A percentile compares a stretch with the other conserved stretches of the same genome.
phyloP scores from a whole-genome alignment of 2,329 filamentous ascomycete genomes.

The Penicillium sp. region DNA sequence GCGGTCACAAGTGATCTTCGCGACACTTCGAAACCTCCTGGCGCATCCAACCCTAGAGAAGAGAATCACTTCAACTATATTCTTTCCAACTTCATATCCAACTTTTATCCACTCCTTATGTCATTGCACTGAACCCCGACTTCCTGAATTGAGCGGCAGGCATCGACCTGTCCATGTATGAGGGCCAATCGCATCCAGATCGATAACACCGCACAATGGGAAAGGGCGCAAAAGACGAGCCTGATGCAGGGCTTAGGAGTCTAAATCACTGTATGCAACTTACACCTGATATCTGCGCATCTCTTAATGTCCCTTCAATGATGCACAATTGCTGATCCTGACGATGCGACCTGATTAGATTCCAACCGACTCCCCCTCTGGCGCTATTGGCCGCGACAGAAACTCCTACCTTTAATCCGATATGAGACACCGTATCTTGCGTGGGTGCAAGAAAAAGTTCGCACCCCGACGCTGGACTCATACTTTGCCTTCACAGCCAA shows the following conservation, averaged over 20 bases:
- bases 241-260: slow-evolving; percentile 72
- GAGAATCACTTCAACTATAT: slow-evolving; percentile 1
- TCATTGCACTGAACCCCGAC: slow-evolving; percentile 9
- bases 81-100: slow-evolving; percentile 6
- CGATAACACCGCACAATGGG: slow-evolving; percentile 36
- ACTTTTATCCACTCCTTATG: slow-evolving; percentile 26
- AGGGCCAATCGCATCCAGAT: slow-evolving; percentile 20
- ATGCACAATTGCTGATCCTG: slow-evolving; percentile 13
- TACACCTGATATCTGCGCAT: neutral
- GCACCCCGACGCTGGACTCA: slow-evolving; percentile 82
- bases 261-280: slow-evolving; percentile 67
- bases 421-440: slow-evolving; percentile 96
- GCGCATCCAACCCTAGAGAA: neutral
- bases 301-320: neutral
- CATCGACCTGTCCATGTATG: slow-evolving; percentile 27
- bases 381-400: slow-evolving; percentile 82
- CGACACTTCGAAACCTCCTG: slow-evolving; percentile 2
- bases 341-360: slow-evolving; percentile 55
- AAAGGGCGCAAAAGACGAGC: slow-evolving; percentile 37
- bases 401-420: slow-evolving; percentile 79
- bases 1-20: slow-evolving; percentile 12
- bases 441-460: slow-evolving; percentile 74
- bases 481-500: slow-evolving; percentile 98
- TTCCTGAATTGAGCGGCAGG: slow-evolving; percentile 16
- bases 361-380: slow-evolving; percentile 79